phyloP scores from a whole-genome alignment of 768 basidiomycete species.

The Amanita fuliginea region DNA sequence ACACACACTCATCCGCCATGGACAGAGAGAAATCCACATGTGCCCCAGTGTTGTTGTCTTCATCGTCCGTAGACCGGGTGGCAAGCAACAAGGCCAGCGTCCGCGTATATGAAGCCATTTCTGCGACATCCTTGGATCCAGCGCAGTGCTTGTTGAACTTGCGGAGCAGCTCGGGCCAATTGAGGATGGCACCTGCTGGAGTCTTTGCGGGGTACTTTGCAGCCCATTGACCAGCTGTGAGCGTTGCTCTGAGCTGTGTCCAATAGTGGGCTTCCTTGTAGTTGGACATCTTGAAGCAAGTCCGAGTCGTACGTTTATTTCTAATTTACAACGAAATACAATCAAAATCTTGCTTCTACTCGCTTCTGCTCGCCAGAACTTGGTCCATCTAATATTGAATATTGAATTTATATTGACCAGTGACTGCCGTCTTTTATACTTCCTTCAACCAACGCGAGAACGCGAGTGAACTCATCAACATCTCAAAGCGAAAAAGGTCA shows the following conservation, averaged over 20 bases:
- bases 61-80: conserved; percentile 38
- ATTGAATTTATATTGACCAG: too few relatives aligned
- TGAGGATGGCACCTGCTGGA: conserved; percentile 37
- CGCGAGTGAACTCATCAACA: too few relatives aligned
- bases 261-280: conserved; percentile 71
- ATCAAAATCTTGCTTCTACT: too few relatives aligned
- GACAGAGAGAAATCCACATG: conserved; percentile 23
- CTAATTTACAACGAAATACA: too few relatives aligned
- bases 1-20: conserved; percentile 46
- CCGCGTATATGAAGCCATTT: conserved; percentile 60
- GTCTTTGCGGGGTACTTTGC: conserved; percentile 48
- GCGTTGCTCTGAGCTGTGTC: conserved; percentile 56
- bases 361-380: too few relatives aligned
- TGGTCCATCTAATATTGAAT: too few relatives aligned
- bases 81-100: conserved; percentile 46
- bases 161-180: conserved; percentile 72
- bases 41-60: conserved; percentile 28
- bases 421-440: too few relatives aligned
- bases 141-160: conserved; percentile 82
- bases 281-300: conserved; percentile 15
- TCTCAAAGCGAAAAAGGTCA: too few relatives aligned
- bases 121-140: conserved; percentile 47
- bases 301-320: too few relatives aligned
- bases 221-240: conserved; percentile 70
- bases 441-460: too few relatives aligned